Evolutionary conservation across 345 rosid species (phyloP).

Genomic region (Raphanus raphanistrum): DNA sequence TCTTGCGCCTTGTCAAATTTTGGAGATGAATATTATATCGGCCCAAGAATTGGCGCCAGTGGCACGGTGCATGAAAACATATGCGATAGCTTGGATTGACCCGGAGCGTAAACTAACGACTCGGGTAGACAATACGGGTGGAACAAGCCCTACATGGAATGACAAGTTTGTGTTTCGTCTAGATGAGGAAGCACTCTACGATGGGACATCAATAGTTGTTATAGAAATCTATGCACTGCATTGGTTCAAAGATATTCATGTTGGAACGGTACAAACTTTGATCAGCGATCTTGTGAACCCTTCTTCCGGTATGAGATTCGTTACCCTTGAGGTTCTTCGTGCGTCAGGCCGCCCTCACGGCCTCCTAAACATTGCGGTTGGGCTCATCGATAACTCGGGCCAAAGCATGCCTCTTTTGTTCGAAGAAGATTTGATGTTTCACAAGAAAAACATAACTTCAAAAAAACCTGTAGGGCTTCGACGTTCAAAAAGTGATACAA

Average conservation of each 20-base stretch:
- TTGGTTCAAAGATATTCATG: slow-evolving; percentile 80
- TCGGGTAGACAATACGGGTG: neutral
- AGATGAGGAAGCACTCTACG: slow-evolving; percentile 59
- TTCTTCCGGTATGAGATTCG: slow-evolving; percentile 50
- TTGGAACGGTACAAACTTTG: slow-evolving; percentile 72
- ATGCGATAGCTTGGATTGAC: neutral
- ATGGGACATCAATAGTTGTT: slow-evolving; percentile 75
- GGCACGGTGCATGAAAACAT: slow-evolving; percentile 55
- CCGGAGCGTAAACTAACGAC: neutral
- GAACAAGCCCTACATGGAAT: neutral
- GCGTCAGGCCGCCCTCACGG: slow-evolving; percentile 88
- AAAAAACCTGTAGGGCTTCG: slow-evolving; percentile 71
- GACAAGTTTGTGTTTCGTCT: slow-evolving; percentile 58
- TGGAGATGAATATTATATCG: slow-evolving; percentile 79
- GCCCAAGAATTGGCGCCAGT: slow-evolving; percentile 68
- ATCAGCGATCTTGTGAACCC: slow-evolving; percentile 64
- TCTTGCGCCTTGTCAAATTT: slow-evolving; percentile 57
- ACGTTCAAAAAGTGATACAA: slow-evolving; percentile 74
- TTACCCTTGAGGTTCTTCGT: slow-evolving; percentile 78
- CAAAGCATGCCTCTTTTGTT: slow-evolving; percentile 75
- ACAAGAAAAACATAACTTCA: slow-evolving; percentile 36
- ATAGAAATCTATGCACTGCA: slow-evolving; percentile 73
- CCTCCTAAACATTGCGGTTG: slow-evolving; percentile 74
- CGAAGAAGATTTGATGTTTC: slow-evolving; percentile 38
- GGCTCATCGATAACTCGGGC: slow-evolving; percentile 73